phyloP scores from a whole-genome alignment of 1,284 basidiomycete genomes.

The Inonotus obliquus region DNA sequence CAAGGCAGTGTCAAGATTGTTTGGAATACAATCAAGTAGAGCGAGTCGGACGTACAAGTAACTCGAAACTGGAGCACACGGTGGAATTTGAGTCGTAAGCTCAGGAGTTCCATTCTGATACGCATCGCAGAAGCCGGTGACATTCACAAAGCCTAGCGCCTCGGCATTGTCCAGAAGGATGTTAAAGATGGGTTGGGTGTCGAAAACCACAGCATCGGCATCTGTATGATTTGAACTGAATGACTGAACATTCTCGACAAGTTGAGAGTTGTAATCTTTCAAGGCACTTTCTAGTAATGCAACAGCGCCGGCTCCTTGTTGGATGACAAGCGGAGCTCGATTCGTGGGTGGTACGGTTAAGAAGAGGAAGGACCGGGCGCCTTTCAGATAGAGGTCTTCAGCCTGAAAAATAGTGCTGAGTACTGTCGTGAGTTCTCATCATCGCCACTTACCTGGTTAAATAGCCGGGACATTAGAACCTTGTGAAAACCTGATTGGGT shows the following conservation, averaged over 20 bases:
- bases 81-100: slow-evolving; percentile 44
- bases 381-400: slow-evolving; percentile 46
- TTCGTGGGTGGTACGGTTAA: slow-evolving; percentile 63
- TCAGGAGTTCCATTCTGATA: slow-evolving; percentile 54
- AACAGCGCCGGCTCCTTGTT: slow-evolving; percentile 40
- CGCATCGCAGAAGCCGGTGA: slow-evolving; percentile 53
- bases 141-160: slow-evolving; percentile 51
- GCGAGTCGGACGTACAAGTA: slow-evolving; percentile 49
- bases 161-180: slow-evolving; percentile 46
- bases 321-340: slow-evolving; percentile 49
- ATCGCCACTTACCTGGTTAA: slow-evolving; percentile 40
- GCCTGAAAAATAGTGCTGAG: slow-evolving; percentile 32
- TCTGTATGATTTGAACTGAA: slow-evolving; percentile 41
- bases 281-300: slow-evolving; percentile 37
- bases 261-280: slow-evolving; percentile 47
- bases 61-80: slow-evolving; percentile 56
- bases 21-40: background rate
- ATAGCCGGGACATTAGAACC: slow-evolving; percentile 49
- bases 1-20: background rate
- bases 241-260: slow-evolving; percentile 32
- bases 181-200: slow-evolving; percentile 55
- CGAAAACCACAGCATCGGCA: slow-evolving; percentile 43
- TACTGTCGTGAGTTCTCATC: background rate
- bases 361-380: slow-evolving; percentile 61
- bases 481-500: slow-evolving; percentile 47